Evolutionary conservation across 169 alveolate genomes (phyloP).

Genomic region (Amoebophrya sp.): DNA sequence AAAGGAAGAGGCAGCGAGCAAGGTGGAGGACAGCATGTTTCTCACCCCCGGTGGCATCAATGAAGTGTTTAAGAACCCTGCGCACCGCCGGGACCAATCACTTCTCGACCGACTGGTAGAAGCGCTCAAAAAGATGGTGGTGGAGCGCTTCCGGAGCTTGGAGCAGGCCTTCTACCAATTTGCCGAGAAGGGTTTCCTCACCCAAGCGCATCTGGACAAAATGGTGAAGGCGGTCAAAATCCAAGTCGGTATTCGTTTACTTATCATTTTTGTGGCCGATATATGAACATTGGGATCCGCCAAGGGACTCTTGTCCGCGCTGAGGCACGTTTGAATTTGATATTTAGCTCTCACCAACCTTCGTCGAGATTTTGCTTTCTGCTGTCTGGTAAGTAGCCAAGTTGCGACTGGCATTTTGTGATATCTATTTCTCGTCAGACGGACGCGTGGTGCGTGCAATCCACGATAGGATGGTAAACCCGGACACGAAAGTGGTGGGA

Average conservation of each 20-base stretch:
- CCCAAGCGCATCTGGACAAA: neutral
- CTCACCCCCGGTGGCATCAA: neutral
- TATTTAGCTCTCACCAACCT: too few relatives aligned
- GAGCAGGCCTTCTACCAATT: neutral
- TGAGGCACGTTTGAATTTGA: neutral
- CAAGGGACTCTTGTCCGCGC: neutral
- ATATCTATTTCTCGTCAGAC: too few relatives aligned
- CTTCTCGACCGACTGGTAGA: neutral
- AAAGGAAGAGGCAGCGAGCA: too few relatives aligned
- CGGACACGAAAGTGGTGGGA: neutral
- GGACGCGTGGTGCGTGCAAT: neutral
- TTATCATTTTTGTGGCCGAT: too few relatives aligned
- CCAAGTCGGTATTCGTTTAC: neutral
- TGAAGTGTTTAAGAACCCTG: neutral
- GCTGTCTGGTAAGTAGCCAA: too few relatives aligned
- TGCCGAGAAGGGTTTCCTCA: neutral
- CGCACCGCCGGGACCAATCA: neutral
- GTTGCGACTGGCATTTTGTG: too few relatives aligned
- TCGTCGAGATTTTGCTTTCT: too few relatives aligned
- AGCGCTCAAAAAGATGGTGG: neutral
- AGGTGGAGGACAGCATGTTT: neutral
- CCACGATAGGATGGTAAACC: neutral
- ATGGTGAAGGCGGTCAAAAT: neutral
- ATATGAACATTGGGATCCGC: neutral
- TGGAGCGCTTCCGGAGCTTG: neutral